These are phyloP conservation scores for Trichophyton simii DNA, from an alignment of 2,329 filamentous ascomycete species.

Conservation along the genomic window DNA sequence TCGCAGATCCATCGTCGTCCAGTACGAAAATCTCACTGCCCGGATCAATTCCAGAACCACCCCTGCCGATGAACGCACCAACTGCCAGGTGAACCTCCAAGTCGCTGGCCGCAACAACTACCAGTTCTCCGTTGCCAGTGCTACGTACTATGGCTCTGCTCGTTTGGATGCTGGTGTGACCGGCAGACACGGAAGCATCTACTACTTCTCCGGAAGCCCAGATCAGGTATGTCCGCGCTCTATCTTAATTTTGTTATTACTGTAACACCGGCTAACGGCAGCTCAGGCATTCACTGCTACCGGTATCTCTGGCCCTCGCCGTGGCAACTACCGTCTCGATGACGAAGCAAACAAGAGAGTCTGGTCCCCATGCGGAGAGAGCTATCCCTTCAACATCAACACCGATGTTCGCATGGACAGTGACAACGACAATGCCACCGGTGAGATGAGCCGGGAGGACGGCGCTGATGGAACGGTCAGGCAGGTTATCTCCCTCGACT, in stretches of 20 bases:
- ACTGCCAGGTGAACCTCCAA: constrained; percentile 3
- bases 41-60: not conserved
- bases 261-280: not conserved
- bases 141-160: constrained; percentile 1
- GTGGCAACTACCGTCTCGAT: not conserved
- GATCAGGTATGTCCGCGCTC: not conserved
- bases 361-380: constrained; percentile 1
- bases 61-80: not conserved
- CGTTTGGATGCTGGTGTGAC: constrained; percentile 1
- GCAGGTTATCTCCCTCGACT: constrained; percentile 1
- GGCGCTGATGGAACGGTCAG: not conserved
- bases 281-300: not conserved
- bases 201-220: constrained; percentile 2
- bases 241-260: not conserved
- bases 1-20: not conserved
- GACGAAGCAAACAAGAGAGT: not conserved
- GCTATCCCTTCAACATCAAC: constrained; percentile 2
- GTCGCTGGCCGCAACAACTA: not conserved
- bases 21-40: not conserved
- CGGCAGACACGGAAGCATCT: not conserved
- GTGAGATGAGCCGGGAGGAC: constrained; percentile 4
- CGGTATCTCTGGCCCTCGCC: not conserved
- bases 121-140: not conserved
- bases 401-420: constrained; percentile 1
- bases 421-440: not conserved